Evolutionary conservation across 192 early-diverging fungal species (phyloP).

Genomic region (Podila epigama): DNA sequence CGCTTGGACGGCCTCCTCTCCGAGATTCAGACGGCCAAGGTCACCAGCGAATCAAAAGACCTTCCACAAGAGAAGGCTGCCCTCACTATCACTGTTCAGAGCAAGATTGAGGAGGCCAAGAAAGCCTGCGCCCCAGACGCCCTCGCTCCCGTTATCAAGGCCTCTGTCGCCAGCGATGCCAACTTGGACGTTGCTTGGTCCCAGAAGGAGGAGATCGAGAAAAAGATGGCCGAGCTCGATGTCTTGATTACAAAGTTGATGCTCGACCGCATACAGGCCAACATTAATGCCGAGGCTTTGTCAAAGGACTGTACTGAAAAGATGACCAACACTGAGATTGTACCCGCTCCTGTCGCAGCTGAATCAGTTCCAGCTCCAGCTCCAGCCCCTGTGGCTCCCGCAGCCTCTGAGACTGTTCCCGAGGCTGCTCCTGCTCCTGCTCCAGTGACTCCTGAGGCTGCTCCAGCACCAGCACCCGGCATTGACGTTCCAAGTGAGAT

Average conservation of each 20-base stretch:
- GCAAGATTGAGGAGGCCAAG: slow-evolving; percentile 16
- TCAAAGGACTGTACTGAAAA: slow-evolving; percentile 46
- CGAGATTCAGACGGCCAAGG: slow-evolving; percentile 12
- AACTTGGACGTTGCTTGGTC: slow-evolving; percentile 14
- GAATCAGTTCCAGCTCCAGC: not conserved
- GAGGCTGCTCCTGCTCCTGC: not conserved
- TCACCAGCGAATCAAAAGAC: slow-evolving; percentile 16
- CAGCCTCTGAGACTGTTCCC: no score
- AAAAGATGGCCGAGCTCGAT: slow-evolving; percentile 11
- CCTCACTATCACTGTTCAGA: slow-evolving; percentile 1
- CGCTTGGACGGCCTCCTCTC: slow-evolving; percentile 4
- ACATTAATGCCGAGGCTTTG: slow-evolving; percentile 18
- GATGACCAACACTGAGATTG: slow-evolving; percentile 39
- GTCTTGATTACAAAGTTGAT: slow-evolving; percentile 6
- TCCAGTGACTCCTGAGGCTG: not conserved
- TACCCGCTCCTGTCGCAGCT: not conserved
- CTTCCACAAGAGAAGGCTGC: slow-evolving; percentile 15
- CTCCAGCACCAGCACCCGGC: not conserved
- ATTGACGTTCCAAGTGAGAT: not conserved
- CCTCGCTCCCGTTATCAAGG: not conserved
- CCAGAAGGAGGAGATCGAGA: slow-evolving; percentile 25
- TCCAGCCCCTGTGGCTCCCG: not conserved
- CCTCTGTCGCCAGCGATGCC: slow-evolving; percentile 7
- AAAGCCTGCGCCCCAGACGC: not conserved
- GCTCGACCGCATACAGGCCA: slow-evolving; percentile 12